Base-by-base conservation (phyloP, 345 rosid species). In the Eucalyptus urophylla region DNA sequence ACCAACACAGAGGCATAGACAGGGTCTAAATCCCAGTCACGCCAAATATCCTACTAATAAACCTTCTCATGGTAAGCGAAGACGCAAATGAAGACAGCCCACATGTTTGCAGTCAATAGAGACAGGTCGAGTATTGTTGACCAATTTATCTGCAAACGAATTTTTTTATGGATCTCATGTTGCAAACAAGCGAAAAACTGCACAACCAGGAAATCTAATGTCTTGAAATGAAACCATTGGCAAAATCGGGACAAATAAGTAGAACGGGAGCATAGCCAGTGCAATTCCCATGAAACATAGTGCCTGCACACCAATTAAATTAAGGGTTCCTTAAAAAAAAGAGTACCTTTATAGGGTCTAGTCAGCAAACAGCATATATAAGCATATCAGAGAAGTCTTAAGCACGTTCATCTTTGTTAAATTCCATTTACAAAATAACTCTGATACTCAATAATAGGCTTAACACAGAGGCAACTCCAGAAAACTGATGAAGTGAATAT, bases 31-130 rank as follows among this genome's bases (percentile, higher is more conserved):
- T 86, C 87, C 8, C 31, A 49, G 19, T 58, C 8, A 37, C 0
- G 9, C 40, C 50, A 56, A 65, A 45, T 1, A 54, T 86, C 43
- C 8, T 44, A 11, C 16, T 8, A 60, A 67, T 90, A 80, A 86
- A 97, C 97, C 97, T 96, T 96, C 90, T 97, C 97, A 83, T 95
- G 96, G 93, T 97, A 98, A 50, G 53, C 19, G 1, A 95, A 96
- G 51, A 93, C 94, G 62, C 98, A 94, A 91, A 97, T 97, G 86
- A 97, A 5, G 86, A 97, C 97, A 5, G 98, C 94, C 99, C 98
- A 97, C 98, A 89, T 98, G 90, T 97, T 96, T 65, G 98, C 92
- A 67, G 99, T 95, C 40, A 97, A 94, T 91, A 97, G 87, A 24
- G 99, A 97, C 90, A 93, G 92, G 90, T 93, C 94, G 86, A 97